These are phyloP conservation scores for Hyphopichia buzzinii DNA, from an alignment of 1,139 yeast genomes.

Conservation along the genomic window DNA sequence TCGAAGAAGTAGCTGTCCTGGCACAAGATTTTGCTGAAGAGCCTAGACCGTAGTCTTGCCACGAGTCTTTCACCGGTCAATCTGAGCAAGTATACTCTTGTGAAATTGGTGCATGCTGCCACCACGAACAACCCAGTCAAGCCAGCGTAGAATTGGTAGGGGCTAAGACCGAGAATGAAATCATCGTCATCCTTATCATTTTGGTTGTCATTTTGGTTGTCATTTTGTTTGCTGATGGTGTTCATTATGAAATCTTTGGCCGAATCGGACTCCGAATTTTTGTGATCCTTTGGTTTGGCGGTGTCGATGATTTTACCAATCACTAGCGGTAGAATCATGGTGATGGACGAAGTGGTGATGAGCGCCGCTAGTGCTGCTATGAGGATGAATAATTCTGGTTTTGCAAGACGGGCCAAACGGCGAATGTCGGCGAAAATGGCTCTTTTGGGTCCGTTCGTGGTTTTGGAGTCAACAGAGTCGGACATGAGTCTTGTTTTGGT, in stretches of 20 bases:
- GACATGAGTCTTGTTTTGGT: conserved; percentile 3
- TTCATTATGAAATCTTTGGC: conserved; percentile 7
- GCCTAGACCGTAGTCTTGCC: conserved; percentile 72
- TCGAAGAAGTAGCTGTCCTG: conserved; percentile 95
- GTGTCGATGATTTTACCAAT: conserved; percentile 68
- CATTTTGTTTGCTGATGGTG: conserved; percentile 4
- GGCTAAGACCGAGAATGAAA: conserved; percentile 32
- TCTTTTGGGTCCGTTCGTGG: conserved; percentile 7
- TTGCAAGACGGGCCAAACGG: conserved; percentile 33
- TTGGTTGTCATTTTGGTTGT: conserved; percentile 31
- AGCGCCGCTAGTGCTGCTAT: conserved; percentile 59
- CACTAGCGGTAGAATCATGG: conserved; percentile 74
- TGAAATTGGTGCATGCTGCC: conserved; percentile 79
- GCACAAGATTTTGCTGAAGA: conserved; percentile 71
- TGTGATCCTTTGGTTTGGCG: conserved; percentile 20
- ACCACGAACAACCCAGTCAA: conserved; percentile 52
- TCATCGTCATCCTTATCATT: conserved; percentile 31
- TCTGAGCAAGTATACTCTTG: conserved; percentile 70
- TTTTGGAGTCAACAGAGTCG: conserved; percentile 5
- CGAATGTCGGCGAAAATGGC: conserved; percentile 16
- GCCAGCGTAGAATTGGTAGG: conserved; percentile 32
- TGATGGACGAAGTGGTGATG: conserved; percentile 47
- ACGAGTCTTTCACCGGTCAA: conserved; percentile 84
- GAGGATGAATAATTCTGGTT: conserved; percentile 35
- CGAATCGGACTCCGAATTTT: conserved; percentile 11